Evolutionary conservation across 2,329 filamentous ascomycete genomes (phyloP).

Genomic region (Colletotrichum sp.): DNA sequence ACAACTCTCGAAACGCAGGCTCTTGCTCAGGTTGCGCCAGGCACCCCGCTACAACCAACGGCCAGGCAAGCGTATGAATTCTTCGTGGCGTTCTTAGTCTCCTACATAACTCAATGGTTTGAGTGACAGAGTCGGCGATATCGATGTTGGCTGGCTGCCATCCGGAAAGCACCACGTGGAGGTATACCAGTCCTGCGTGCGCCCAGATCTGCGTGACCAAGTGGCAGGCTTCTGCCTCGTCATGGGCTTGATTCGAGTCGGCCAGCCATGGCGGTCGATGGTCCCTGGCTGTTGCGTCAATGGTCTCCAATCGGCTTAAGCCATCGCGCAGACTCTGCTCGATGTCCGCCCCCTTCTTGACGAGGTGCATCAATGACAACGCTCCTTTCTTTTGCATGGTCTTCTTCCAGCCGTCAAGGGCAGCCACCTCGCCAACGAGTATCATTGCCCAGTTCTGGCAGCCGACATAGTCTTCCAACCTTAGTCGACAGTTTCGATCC

Average conservation of each 20-base stretch:
- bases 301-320: neutral
- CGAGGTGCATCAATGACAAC: constrained; percentile 49
- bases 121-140: constrained; percentile 36
- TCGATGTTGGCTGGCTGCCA: constrained; percentile 53
- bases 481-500: constrained; percentile 32
- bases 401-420: constrained; percentile 61
- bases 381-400: constrained; percentile 34
- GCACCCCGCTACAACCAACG: neutral
- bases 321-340: neutral
- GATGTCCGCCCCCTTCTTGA: constrained; percentile 26
- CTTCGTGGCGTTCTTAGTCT: neutral
- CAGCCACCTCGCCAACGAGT: constrained; percentile 56
- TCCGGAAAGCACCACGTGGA: constrained; percentile 51
- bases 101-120: constrained; percentile 24
- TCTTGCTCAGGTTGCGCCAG: neutral
- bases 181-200: constrained; percentile 50
- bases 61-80: neutral
- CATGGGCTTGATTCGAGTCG: neutral
- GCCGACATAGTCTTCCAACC: constrained; percentile 41
- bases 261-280: constrained; percentile 2
- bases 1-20: neutral
- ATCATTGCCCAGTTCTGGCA: constrained; percentile 59
- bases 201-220: constrained; percentile 45
- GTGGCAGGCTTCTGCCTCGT: constrained; percentile 6
- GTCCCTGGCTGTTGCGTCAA: neutral